Base-by-base conservation (phyloP, 2,329 filamentous ascomycete species). In the Chaetomium globosum region DNA sequence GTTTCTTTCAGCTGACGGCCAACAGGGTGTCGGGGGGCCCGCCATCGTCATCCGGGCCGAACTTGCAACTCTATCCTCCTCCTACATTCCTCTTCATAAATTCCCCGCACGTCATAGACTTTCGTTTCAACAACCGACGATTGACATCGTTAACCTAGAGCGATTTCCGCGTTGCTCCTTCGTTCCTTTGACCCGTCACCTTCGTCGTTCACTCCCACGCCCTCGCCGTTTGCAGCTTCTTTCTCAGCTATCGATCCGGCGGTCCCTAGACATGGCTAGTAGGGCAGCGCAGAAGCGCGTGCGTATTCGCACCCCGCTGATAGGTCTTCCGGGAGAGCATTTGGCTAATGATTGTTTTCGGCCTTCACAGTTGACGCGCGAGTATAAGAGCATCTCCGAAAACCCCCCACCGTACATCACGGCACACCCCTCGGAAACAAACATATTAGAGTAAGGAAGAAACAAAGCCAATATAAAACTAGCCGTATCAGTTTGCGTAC, bases 391-490 rank as follows among this genome's bases (percentile, higher is more conserved):
- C 67, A 87, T 87, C 70, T 81, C 83, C 19, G 82, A 86, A 72
- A 94, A 93, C 73, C 93, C 93, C 12, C 92, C 93, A 43, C 92
- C 93, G 61, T 96, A 92, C 80, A 96, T 97, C 73, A 83, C 87
- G 59, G 93, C 93, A 16, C 93, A 97, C 75, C 93, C 93, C 12
- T 96, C 92, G 48, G 93, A 97, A 70, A 85, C 86, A 51, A 97
- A 97, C 77, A 97, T 97, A 70, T 85, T 97, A 56, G 93, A 97
- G 89, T 92, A 79, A 66, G 85, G 77, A 28, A 55, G 33, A 4
- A 6, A 21, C n/a, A 7, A 26, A 28, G 33, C 33, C 12, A 36
- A 3, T 1, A 1, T 12, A 10, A 36, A 12, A 36, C 33, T 36
- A 8, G 6, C 0, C 64, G 53, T 39, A 48, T 43, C 55, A 54